Base-by-base conservation (phyloP, 2,329 filamentous ascomycete genomes). In the Alternaria infectoria region DNA sequence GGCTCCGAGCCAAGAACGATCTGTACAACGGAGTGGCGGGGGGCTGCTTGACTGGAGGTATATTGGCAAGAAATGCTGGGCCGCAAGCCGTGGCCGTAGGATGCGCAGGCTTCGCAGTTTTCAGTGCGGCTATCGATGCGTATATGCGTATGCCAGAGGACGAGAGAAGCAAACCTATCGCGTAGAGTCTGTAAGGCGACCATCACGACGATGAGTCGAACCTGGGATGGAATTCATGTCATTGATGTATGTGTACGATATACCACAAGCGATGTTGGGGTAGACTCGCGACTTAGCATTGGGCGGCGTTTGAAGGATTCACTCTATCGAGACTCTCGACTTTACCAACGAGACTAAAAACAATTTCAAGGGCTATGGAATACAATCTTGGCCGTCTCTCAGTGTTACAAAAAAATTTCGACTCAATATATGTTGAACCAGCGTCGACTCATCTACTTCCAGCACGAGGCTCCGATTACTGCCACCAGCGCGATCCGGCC, bases 41-140 rank as follows among this genome's bases (percentile, higher is more conserved):
- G 0, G 96, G 96, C 0, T 98, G 95, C 77, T 84, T 97, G 58
- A 97, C 96, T 10, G 96, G 96, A 15, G 96, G 93, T 17, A 91
- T 96, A 58, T 81, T 99, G 67, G 95, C 93, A 51, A 89, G 91
- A 66, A 92, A 91, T 72, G 95, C 92, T 1, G 96, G 96, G 0
- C 96, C 96, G 8, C 92, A 96, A 82, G 96, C 95, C 30, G 91
- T 93, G 54, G 90, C 89, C 2, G 86, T 96, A 5, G 96, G 96
- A 1, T 98, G 95, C 80, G 91, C 89, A 12, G 96, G 95, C 1
- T 99, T 99, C 81, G 96, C 96, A 60, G 94, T 93, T 1, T 98
- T 98, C 74, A 92, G 89, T 79, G 89, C 92, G 13, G 95, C 94
- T 1, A 97, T 98, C 78, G 95, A 98, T 85, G 89, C 89, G 36